Evolutionary conservation across 1,139 yeast genomes (phyloP).

Genomic region (Yamadazyma epiphylla): DNA sequence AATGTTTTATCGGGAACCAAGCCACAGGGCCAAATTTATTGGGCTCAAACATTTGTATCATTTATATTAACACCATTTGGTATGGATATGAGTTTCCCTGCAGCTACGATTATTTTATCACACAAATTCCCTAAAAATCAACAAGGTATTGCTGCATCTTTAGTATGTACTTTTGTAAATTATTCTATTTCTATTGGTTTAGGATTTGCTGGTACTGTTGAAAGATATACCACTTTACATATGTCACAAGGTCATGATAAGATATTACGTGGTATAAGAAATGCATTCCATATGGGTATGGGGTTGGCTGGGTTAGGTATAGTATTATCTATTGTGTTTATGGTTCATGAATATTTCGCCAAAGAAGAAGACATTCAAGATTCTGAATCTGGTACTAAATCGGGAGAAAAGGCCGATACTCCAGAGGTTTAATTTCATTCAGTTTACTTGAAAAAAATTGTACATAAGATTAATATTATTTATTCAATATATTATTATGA

Average conservation of each 20-base stretch:
- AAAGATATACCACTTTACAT: slow-evolving; percentile 34
- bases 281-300: slow-evolving; percentile 47
- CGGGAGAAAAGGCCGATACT: too few species aligned
- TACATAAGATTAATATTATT: too few species aligned
- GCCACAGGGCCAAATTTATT: slow-evolving; percentile 11
- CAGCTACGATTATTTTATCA: slow-evolving; percentile 51
- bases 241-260: slow-evolving; percentile 20
- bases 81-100: slow-evolving; percentile 66
- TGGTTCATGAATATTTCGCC: slow-evolving; percentile 7
- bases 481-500: too few species aligned
- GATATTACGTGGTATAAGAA: slow-evolving; percentile 32
- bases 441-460: too few species aligned
- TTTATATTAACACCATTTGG: slow-evolving; percentile 49
- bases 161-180: slow-evolving; percentile 58
- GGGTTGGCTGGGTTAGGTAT: slow-evolving; percentile 51
- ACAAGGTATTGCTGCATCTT: slow-evolving; percentile 66
- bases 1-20: slow-evolving; percentile 12
- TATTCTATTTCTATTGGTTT: slow-evolving; percentile 62
- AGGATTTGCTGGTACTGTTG: slow-evolving; percentile 65
- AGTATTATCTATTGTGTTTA: slow-evolving; percentile 20
- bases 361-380: not conserved
- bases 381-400: too few species aligned
- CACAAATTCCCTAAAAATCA: slow-evolving; percentile 47
- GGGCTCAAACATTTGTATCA: slow-evolving; percentile 44
- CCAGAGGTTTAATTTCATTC: too few species aligned